Evolutionary conservation across 768 basidiomycete species (phyloP).

Genomic region (Heimioporus sp.): DNA sequence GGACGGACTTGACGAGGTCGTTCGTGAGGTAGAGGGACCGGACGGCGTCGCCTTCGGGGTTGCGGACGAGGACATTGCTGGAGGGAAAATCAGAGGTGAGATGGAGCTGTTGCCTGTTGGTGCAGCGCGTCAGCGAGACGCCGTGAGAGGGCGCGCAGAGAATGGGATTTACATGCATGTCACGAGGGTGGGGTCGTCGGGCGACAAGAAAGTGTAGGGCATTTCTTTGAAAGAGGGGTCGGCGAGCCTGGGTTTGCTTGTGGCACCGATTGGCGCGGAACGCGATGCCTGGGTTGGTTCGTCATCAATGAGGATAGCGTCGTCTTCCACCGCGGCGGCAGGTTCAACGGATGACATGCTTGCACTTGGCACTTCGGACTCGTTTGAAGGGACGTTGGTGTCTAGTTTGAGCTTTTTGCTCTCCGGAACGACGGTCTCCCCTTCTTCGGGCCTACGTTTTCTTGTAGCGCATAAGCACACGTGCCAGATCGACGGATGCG

Average conservation of each 20-base stretch:
- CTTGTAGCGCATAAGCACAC: constrained; percentile 15
- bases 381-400: constrained; percentile 12
- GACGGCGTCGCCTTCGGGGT: constrained; percentile 65
- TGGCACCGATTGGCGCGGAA: background rate
- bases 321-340: constrained; percentile 2
- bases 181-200: constrained; percentile 66
- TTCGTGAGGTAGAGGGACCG: constrained; percentile 90
- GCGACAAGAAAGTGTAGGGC: constrained; percentile 80
- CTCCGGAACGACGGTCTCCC: constrained; percentile 38
- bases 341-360: constrained; percentile 4
- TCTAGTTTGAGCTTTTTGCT: constrained; percentile 51
- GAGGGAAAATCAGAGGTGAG: constrained; percentile 71
- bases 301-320: background rate
- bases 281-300: background rate
- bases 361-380: constrained; percentile 4
- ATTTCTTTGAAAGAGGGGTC: constrained; percentile 75
- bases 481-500: background rate
- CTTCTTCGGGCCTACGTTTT: constrained; percentile 51
- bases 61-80: constrained; percentile 81
- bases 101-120: constrained; percentile 65
- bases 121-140: background rate
- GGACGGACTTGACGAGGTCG: constrained; percentile 75
- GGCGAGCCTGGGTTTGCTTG: constrained; percentile 14
- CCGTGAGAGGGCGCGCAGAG: background rate
- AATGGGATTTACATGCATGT: constrained; percentile 63